A percentile compares a stretch with the other conserved stretches of the same genome.
phyloP scores from a whole-genome alignment of 2,329 filamentous ascomycete genomes.

The Rutstroemia sp. region DNA sequence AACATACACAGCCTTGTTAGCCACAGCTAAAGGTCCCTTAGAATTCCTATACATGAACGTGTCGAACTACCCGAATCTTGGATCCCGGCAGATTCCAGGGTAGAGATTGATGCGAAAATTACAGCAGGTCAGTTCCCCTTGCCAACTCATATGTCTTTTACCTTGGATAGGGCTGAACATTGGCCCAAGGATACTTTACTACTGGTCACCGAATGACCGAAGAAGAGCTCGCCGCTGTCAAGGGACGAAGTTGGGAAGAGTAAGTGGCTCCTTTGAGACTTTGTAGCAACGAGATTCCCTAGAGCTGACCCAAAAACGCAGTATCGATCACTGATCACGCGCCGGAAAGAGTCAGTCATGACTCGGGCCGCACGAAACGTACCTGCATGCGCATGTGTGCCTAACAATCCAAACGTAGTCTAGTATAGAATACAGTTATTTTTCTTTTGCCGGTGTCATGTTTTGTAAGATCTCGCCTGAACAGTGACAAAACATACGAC shows the following conservation, averaged over 20 bases:
- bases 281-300: slow-evolving; percentile 18
- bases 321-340: slow-evolving; percentile 30
- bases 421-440: slow-evolving; percentile 3
- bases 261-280: slow-evolving; percentile 33
- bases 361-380: slow-evolving; percentile 13
- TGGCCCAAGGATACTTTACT: slow-evolving; percentile 61
- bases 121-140: slow-evolving; percentile 60
- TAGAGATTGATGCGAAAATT: slow-evolving; percentile 99
- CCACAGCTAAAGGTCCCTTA: slow-evolving; percentile 26
- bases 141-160: neutral
- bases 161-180: slow-evolving; percentile 28
- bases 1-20: slow-evolving; percentile 5
- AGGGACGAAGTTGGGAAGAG: slow-evolving; percentile 89
- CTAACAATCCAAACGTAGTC: slow-evolving; percentile 9
- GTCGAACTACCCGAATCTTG: slow-evolving; percentile 88
- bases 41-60: slow-evolving; percentile 79
- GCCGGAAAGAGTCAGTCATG: slow-evolving; percentile 9
- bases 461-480: slow-evolving; percentile 6
- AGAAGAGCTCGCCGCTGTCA: slow-evolving; percentile 77
- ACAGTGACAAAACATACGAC: slow-evolving; percentile 4
- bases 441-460: neutral
- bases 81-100: slow-evolving; percentile 89
- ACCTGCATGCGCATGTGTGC: slow-evolving; percentile 12
- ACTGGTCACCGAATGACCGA: slow-evolving; percentile 83
- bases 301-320: slow-evolving; percentile 23